Evolutionary conservation across 2,329 filamentous ascomycete species (phyloP), one percentile per base, ranked within the genome.

Genomic region (Tolypocladium pustulatum): DNA sequence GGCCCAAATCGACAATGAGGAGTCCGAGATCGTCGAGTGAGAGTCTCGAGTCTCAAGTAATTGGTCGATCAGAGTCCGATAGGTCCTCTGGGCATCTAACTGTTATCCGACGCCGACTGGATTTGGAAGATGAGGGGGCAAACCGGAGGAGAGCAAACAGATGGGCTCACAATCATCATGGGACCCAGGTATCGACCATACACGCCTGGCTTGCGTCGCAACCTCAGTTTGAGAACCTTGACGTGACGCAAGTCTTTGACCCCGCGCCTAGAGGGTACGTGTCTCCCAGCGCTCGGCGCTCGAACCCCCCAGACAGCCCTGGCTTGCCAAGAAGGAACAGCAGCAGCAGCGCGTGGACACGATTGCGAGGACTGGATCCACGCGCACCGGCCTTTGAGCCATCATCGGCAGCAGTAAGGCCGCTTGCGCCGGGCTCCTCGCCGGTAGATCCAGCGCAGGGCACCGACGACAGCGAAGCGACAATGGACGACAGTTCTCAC

Each of bases 131-230:
- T 13, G 30, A 3, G 17, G 3, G 20, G 20, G 30, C 30, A 4
- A 8, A 15, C 4, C 17, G 15, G 13, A 20, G 25, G 13, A 8
- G 25, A 3, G 25, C 46, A 4, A 8, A 15, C 27, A 4, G 9
- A 15, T 22, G 49, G 49, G 22, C 49, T 34, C 30, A 20, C 8
- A 2, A n/a, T 52, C 17, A 13, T 13, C 5, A 34, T 2, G 20
- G 32, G 20, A 34, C 4, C 43, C 34, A 25, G 34, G 38, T 38
- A 25, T 49, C 52, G 13, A 17, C n/a, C 15, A 58, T 62, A 37
- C 37, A 20, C 15, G 40, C 34, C 25, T 63, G 61, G 61, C 58
- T 63, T n/a, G 55, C 51, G 17, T 51, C 43, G 30, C 60, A 61
- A 54, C 57, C 60, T 8, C 30, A 57, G 7, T 55, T 49, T 13